Percentiles rank a stretch among this genome's conserved stretches.
phyloP scores from a whole-genome alignment of 2,329 filamentous ascomycete species.

The Acarospora socialis region DNA sequence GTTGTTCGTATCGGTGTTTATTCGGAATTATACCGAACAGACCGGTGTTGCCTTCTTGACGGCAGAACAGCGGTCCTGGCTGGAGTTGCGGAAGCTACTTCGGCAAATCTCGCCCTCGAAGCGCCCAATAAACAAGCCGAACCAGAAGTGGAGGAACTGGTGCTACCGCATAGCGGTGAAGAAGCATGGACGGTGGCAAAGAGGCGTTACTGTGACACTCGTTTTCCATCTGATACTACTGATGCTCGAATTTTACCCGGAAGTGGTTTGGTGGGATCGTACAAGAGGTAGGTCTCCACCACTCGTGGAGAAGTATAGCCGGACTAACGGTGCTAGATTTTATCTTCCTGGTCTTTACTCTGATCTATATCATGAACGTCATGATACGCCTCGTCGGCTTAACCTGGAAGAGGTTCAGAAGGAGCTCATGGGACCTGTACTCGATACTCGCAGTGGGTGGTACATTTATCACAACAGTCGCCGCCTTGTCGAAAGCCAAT shows the following conservation, averaged over 20 bases:
- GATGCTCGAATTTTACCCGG: slow-evolving; percentile 71
- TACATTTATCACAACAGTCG: slow-evolving; percentile 66
- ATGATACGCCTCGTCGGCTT: slow-evolving; percentile 72
- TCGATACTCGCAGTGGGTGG: slow-evolving; percentile 67
- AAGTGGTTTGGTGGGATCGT: slow-evolving; percentile 54
- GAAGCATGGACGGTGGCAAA: slow-evolving; percentile 87
- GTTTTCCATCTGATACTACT: slow-evolving; percentile 72
- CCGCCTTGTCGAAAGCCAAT: slow-evolving; percentile 49
- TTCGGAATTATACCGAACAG: slow-evolving; percentile 98
- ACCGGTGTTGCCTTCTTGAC: slow-evolving; percentile 94
- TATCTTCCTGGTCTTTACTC: slow-evolving; percentile 66
- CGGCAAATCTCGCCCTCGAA: slow-evolving; percentile 91
- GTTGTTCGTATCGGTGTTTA: slow-evolving; percentile 96
- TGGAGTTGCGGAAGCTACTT: slow-evolving; percentile 82
- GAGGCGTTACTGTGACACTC: slow-evolving; percentile 62
- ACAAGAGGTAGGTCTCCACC: slow-evolving; percentile 39
- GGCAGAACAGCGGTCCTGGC: slow-evolving; percentile 89
- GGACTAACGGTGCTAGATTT: slow-evolving; percentile 35
- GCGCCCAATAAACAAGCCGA: slow-evolving; percentile 64
- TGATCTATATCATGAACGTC: slow-evolving; percentile 73
- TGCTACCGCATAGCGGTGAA: slow-evolving; percentile 89
- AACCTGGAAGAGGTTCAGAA: slow-evolving; percentile 80
- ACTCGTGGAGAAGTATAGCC: background rate
- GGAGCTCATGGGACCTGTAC: slow-evolving; percentile 92
- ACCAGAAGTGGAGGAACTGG: slow-evolving; percentile 74